Base-by-base conservation (phyloP, 176 grass and related monocot genomes). In the Ananas comosus region DNA sequence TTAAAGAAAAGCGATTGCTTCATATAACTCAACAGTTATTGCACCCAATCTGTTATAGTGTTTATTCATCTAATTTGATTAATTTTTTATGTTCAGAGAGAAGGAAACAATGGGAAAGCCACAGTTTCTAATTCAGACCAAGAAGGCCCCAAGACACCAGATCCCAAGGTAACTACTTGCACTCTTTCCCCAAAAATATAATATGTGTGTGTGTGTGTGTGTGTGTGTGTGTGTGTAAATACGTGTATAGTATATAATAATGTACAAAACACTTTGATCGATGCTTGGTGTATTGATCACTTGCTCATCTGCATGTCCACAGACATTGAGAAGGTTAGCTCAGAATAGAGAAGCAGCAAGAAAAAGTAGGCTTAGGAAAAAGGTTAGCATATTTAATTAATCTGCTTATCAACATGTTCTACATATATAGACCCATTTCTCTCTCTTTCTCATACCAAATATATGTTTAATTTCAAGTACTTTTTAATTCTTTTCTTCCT, bases 321-420 rank as follows among this genome's bases (percentile, higher is more conserved):
- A 11, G 79, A 85, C 66, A 11, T 23, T 85, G 75, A 71, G 86
- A 69, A 65, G 86, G 75, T 79, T 89, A 16, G 86, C 86, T 63
- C 86, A 89, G 72, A 89, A 89, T 14, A 79, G 86, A 70, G 86
- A 89, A 72, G 86, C 86, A 10, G 86, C 86, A 10, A 85, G 82
- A 29, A 89, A 89, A 69, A 89, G 86, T 71, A 72, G 86, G 64
- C 42, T 89, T 5, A 85, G 86, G 75, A 89, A 89, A 81, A 89
- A 89, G 86, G 86, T 89, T 49, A 63, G 2, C 27, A 49, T 48
- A 28, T 29, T n/a, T 59, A 25, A 24, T 22, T 24, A 53, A 51
- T 19, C 16, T 42, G 14, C 29, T 19, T 24, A 53, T 11, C 10
- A 18, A 11, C 1, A 78, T 68, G 69, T 42, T 42, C 33, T 42